Conservation (phyloP, 2,329 filamentous ascomycete genomes). For the Pseudogymnoascus pannorum region DNA sequence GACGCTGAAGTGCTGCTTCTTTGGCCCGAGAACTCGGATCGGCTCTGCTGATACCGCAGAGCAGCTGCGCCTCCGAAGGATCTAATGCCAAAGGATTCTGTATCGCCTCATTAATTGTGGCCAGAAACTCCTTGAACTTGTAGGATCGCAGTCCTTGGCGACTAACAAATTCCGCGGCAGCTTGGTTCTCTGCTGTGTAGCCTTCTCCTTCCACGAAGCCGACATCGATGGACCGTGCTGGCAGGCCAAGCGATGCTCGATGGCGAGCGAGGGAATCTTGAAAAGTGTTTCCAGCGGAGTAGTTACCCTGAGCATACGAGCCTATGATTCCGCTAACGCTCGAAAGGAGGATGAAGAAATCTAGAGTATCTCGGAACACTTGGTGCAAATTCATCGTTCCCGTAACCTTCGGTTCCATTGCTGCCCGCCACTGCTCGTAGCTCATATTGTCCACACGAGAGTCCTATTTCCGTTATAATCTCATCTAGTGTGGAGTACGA, state of each 20-base stretch:
- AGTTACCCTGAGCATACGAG: constrained; percentile 11
- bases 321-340: neutral
- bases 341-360: constrained; percentile 13
- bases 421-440: constrained; percentile 11
- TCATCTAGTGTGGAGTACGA: too few species aligned
- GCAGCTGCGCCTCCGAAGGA: neutral
- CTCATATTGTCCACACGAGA: neutral
- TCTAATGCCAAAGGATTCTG: too few species aligned
- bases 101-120: constrained; percentile 20
- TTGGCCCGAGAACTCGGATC: neutral
- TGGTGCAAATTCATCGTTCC: constrained; percentile 15
- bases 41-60: neutral
- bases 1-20: neutral
- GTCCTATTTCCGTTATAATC: too few species aligned
- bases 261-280: constrained; percentile 12
- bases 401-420: constrained; percentile 13
- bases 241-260: neutral
- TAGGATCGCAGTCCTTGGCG: constrained; percentile 15
- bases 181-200: constrained; percentile 16
- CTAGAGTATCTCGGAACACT: neutral
- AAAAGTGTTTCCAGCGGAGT: constrained; percentile 12
- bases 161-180: constrained; percentile 5
- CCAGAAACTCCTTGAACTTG: constrained; percentile 17
- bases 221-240: constrained; percentile 19
- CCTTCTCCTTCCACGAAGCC: constrained; percentile 5